Conservation (phyloP, 768 basidiomycete species). For the Gelatoporia subvermispora region DNA sequence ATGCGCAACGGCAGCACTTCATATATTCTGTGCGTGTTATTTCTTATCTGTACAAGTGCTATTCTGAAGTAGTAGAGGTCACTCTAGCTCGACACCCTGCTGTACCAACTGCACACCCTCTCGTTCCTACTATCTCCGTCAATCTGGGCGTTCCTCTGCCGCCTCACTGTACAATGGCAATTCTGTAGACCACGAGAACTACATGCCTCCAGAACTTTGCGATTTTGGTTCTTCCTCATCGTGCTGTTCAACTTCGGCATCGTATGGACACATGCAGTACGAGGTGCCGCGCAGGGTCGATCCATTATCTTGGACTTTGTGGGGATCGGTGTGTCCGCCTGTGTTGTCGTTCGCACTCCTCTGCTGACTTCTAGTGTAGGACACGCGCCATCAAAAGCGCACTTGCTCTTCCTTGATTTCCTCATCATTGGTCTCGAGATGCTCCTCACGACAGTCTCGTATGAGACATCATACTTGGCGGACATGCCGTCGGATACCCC, state of each 20-base stretch:
- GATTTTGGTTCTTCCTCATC: conserved; percentile 60
- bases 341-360: background rate
- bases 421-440: conserved; percentile 64
- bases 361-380: background rate
- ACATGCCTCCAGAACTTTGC: conserved; percentile 59
- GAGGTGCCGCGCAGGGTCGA: conserved; percentile 51
- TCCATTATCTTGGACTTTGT: conserved; percentile 73
- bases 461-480: conserved; percentile 50
- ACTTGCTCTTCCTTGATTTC: conserved; percentile 63
- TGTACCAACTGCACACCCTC: conserved; percentile 69
- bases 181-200: conserved; percentile 65
- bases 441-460: conserved; percentile 62
- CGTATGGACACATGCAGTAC: conserved; percentile 56
- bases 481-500: conserved; percentile 35
- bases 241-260: conserved; percentile 53
- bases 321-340: conserved; percentile 57
- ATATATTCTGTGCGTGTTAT: conserved; percentile 20
- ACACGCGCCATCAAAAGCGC: conserved; percentile 55
- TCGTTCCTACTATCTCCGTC: conserved; percentile 78
- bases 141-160: conserved; percentile 48
- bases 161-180: conserved; percentile 58
- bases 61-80: background rate
- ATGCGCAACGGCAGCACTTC: conserved; percentile 28
- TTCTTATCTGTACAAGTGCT: background rate
- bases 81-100: conserved; percentile 58